Evolutionary conservation across 768 basidiomycete genomes (phyloP), one percentile per base, ranked within the genome.

Genomic region (Dacryopinax primogenitus): DNA sequence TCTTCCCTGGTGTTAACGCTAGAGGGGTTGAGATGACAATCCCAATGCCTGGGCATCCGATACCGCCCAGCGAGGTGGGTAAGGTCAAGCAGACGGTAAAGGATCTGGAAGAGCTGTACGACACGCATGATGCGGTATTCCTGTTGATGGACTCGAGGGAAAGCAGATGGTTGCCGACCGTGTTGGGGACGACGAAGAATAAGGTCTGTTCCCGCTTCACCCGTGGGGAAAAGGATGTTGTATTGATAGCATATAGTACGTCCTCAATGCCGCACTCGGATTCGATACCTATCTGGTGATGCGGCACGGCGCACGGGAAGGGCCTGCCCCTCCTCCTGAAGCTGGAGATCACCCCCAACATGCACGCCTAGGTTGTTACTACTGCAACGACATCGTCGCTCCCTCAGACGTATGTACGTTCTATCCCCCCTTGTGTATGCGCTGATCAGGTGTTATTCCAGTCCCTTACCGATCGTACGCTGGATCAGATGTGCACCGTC

Each of bases 401-500:
- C 94, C 96, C 7, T 84, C 88, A 18, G 94, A 99, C 74, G 94
- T 95, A 77, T 72, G 81, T 75, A 12, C 30, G 44, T 37, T 9
- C 9, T 58, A 51, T 65, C 66, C 63, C 30, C 33, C 15, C 62
- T 41, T 18, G n/a, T 30, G 35, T 15, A 23, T n/a, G n/a, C n/a
- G n/a, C 7, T 1, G 15, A 12, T 12, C 28, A 45, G 13, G n/a
- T 47, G 37, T 45, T 47, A 12, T 47, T 47, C 32, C 68, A 82
- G 86, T 84, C 83, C 1, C 75, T 88, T 44, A 88, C 89, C 0
- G 95, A 98, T 73, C 82, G 93, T 41, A 95, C 94, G 2, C 82
- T 98, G 15, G 96, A 98, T 74, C 95, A 98, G 74, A 97, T 97
- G 95, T 99, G 96, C 73, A 98, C 96, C 0, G 96, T 99, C 33